Conservation (phyloP, 2,329 filamentous ascomycete species). For the Trichoderma cornu-damae region DNA sequence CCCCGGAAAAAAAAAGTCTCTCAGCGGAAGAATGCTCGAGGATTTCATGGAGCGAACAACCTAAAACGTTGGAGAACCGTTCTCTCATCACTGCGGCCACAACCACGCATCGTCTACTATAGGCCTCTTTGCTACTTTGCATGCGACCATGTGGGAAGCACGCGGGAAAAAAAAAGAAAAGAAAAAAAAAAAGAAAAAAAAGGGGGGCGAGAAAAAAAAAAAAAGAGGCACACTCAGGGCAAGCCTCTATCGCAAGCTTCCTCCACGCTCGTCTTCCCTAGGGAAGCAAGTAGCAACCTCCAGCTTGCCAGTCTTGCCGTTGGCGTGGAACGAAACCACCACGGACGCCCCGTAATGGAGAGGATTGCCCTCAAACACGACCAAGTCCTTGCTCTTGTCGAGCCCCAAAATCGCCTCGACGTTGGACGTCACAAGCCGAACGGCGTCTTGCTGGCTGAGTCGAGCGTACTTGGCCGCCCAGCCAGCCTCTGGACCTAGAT, state of each 20-base stretch:
- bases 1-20: too few species aligned
- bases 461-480: slow-evolving; percentile 40
- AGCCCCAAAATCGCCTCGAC: slow-evolving; percentile 39
- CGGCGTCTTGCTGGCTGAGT: slow-evolving; percentile 30
- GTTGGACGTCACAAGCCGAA: slow-evolving; percentile 37
- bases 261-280: slow-evolving; percentile 6
- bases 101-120: too few species aligned
- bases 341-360: slow-evolving; percentile 38
- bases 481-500: slow-evolving; percentile 35
- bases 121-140: too few species aligned
- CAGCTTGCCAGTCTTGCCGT: slow-evolving; percentile 26
- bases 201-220: background rate
- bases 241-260: background rate
- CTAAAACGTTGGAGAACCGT: too few species aligned
- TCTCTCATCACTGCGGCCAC: too few species aligned
- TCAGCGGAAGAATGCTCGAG: too few species aligned
- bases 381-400: slow-evolving; percentile 34
- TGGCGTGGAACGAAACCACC: slow-evolving; percentile 33
- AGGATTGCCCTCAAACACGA: slow-evolving; percentile 41
- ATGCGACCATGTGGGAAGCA: too few species aligned
- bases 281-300: slow-evolving; percentile 34
- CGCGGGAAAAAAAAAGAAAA: too few species aligned
- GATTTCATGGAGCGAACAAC: too few species aligned
- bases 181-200: too few species aligned
- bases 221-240: background rate